Evolutionary conservation across 139 green algal genomes (phyloP), one percentile per base, ranked within the genome.

Genomic region (Tetraselmis striata): DNA sequence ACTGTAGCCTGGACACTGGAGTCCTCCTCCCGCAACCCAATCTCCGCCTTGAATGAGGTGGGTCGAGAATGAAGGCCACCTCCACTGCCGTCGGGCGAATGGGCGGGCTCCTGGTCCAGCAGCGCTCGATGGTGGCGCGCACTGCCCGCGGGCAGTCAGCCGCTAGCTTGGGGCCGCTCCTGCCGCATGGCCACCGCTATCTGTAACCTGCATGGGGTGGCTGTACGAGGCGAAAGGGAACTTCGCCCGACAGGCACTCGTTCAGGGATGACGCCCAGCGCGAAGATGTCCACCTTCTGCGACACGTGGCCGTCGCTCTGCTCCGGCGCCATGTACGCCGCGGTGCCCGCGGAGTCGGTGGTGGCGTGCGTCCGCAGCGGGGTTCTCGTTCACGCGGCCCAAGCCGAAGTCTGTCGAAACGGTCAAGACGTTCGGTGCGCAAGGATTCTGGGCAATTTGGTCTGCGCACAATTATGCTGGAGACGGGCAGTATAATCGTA

Each of bases 271-370:
- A 80, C 32, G 24, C 77, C 77, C 2, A 80, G 29, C 29, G 29
- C 32, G 77, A 28, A 80, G 29, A 80, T 32, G 77, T 80, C 77
- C 29, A 32, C 77, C 77, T 80, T 80, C 77, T 80, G 29, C 24
- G 29, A 59, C 24, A 80, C 32, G 29, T 58, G 31, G 5, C 45
- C 45, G 45, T 67, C 45, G 45, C 45, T 25, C 29, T 27, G n/a
- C 29, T 80, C 77, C 2, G 77, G 77, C 2, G 28, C 29, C 77
- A 80, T 80, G 77, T 80, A 80, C 2, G 77, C 77, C 2, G 77
- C 29, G 2, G 77, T 80, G 29, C 77, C 77, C 29, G 31, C 32
- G n/a, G 23, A 23, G 29, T 80, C 26, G 2, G 77, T 80, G 77
- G 28, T 80, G 2, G 45, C 45, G 45, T 67, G 45, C 18, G 45